Conservation (phyloP, 2,329 filamentous ascomycete species). For the Fusarium gaditjirri region DNA sequence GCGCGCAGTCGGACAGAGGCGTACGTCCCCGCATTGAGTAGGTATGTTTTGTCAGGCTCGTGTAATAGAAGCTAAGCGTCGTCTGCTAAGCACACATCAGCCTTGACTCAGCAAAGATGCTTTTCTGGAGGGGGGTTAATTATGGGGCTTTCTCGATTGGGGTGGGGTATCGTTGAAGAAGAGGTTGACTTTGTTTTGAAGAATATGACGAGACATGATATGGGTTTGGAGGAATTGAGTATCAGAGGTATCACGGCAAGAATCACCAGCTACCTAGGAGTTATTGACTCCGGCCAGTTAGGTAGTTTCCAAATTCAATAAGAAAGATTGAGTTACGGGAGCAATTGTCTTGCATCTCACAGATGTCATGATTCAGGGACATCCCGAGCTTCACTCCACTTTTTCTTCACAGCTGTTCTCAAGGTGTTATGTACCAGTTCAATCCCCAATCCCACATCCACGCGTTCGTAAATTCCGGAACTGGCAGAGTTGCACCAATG, state of each 20-base stretch:
- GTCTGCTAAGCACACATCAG: slow-evolving; percentile 34
- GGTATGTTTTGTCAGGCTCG: slow-evolving; percentile 47
- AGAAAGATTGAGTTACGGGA: neutral
- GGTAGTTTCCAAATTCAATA: neutral
- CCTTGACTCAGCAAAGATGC: slow-evolving; percentile 33
- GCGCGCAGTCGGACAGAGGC: slow-evolving; percentile 19
- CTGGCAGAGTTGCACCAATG: slow-evolving; percentile 29
- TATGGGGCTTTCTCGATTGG: slow-evolving; percentile 9
- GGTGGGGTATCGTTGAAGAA: slow-evolving; percentile 6
- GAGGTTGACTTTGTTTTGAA: neutral
- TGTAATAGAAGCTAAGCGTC: slow-evolving; percentile 41
- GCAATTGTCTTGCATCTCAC: neutral
- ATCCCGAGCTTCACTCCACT: slow-evolving; percentile 19
- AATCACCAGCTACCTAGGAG: neutral
- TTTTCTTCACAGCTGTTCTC: neutral
- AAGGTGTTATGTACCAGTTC: neutral
- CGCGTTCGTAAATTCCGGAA: slow-evolving; percentile 21
- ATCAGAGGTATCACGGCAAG: neutral
- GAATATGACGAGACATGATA: neutral
- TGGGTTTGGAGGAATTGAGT: neutral
- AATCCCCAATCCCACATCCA: slow-evolving; percentile 4
- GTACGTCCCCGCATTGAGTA: slow-evolving; percentile 13
- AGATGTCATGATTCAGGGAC: slow-evolving; percentile 12
- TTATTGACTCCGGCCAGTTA: neutral
- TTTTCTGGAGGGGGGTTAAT: neutral